Conservation (phyloP, 1,284 basidiomycete species). For the Trichosporon sp. region DNA sequence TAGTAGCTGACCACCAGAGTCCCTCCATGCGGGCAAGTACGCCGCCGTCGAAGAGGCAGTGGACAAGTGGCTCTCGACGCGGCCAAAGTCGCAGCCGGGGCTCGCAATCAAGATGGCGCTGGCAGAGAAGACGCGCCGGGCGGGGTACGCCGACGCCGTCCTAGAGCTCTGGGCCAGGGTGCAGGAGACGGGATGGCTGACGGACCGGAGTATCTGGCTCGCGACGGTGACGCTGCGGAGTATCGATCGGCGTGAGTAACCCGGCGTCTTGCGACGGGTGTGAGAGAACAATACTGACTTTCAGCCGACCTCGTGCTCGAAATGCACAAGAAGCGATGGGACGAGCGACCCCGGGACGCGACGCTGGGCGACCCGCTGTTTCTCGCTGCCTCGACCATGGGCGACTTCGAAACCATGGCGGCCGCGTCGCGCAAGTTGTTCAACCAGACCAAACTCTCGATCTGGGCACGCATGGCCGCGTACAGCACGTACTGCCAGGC, state of each 20-base stretch:
- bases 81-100: constrained; percentile 51
- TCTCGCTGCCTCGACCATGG: constrained; percentile 38
- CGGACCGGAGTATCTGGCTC: constrained; percentile 39
- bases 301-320: constrained; percentile 45
- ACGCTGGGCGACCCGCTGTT: constrained; percentile 49
- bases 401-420: constrained; percentile 40
- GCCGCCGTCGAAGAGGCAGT: constrained; percentile 39
- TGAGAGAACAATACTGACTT: neutral
- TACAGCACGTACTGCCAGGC: constrained; percentile 31
- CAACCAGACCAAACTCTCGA: constrained; percentile 40
- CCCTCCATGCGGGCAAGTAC: constrained; percentile 37
- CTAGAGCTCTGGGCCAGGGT: constrained; percentile 38
- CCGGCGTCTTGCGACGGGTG: too few relatives aligned
- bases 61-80: constrained; percentile 45
- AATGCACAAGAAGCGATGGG: constrained; percentile 41
- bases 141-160: constrained; percentile 24
- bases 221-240: constrained; percentile 36
- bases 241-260: constrained; percentile 43
- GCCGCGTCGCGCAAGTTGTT: constrained; percentile 46
- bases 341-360: constrained; percentile 32
- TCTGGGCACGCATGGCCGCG: constrained; percentile 48
- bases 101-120: constrained; percentile 28
- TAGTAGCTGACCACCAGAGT: constrained; percentile 35
- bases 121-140: neutral
- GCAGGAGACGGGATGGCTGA: constrained; percentile 37